Conservation (phyloP, 768 basidiomycete species). For the Pleurotus ostreatus region DNA sequence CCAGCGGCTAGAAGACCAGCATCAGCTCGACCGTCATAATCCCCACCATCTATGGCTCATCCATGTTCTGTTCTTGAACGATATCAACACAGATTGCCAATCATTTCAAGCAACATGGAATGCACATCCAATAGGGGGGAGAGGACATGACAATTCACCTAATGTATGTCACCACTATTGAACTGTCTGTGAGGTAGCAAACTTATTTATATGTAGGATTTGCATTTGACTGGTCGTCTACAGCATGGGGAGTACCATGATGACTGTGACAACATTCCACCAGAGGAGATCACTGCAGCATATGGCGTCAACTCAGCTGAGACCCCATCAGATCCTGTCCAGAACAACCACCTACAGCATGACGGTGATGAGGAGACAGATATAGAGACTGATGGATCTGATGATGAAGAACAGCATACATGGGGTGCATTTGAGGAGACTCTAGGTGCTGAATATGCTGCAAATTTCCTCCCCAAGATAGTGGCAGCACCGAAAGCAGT, state of each 20-base stretch:
- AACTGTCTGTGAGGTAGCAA: neutral
- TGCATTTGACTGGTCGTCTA: neutral
- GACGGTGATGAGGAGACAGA: neutral
- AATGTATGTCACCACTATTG: neutral
- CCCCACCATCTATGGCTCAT: slow-evolving; percentile 35
- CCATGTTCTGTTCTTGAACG: slow-evolving; percentile 25
- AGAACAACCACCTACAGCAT: neutral
- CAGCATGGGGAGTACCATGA: slow-evolving; percentile 1
- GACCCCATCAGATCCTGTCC: neutral
- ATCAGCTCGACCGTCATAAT: slow-evolving; percentile 22
- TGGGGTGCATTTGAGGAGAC: no score
- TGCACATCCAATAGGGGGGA: slow-evolving; percentile 21
- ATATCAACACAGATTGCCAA: slow-evolving; percentile 23
- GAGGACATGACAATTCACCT: slow-evolving; percentile 7
- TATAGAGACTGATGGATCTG: neutral
- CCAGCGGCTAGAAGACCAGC: slow-evolving; percentile 21
- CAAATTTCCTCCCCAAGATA: no score
- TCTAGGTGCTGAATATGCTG: no score
- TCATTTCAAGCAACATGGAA: slow-evolving; percentile 28
- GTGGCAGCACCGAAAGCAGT: neutral
- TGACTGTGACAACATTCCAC: neutral
- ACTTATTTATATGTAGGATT: neutral
- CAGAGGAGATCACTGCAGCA: neutral
- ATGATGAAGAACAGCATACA: neutral
- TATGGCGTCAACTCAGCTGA: neutral